A percentile compares a stretch with the other conserved stretches of the same genome.
Conservation (phyloP, 139 green algal species). For the Chlamydomonas urium region DNA sequence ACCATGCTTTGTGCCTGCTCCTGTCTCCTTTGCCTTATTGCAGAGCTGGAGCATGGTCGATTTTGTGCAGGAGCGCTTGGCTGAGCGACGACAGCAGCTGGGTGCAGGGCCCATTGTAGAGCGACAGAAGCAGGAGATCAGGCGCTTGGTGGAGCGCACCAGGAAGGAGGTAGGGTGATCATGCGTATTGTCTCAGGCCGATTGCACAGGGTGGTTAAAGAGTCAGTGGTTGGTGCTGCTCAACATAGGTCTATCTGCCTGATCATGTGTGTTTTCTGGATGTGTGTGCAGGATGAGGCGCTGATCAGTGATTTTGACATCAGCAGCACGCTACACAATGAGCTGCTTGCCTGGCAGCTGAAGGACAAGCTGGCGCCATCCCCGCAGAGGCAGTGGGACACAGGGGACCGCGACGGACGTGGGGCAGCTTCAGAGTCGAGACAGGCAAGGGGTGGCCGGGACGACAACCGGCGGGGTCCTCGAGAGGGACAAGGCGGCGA, state of each 20-base stretch:
- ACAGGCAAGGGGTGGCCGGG: too few species aligned
- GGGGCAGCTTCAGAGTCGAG: too few species aligned
- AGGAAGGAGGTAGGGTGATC: background rate
- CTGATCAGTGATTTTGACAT: background rate
- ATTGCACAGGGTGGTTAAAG: too few species aligned
- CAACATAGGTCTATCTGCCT: too few species aligned
- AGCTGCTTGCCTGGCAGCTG: slow-evolving; percentile 16
- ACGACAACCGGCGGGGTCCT: too few species aligned
- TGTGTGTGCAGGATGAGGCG: slow-evolving; percentile 6
- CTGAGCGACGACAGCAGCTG: background rate
- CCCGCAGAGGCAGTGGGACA: too few species aligned
- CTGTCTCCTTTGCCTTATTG: background rate
- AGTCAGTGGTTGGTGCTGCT: too few species aligned
- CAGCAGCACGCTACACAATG: background rate
- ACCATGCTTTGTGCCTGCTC: too few species aligned
- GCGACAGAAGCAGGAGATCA: background rate
- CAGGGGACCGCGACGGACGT: too few species aligned
- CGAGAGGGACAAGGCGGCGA: too few species aligned
- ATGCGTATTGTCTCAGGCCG: too few species aligned
- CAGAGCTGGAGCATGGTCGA: slow-evolving; percentile 4
- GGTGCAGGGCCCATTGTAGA: background rate
- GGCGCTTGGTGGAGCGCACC: background rate
- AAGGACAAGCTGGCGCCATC: background rate
- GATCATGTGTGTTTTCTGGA: too few species aligned
- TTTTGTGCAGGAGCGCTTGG: background rate